phyloP scores from a whole-genome alignment of 805 yeast genomes.

The Tetrapisispora namnaoensis region DNA sequence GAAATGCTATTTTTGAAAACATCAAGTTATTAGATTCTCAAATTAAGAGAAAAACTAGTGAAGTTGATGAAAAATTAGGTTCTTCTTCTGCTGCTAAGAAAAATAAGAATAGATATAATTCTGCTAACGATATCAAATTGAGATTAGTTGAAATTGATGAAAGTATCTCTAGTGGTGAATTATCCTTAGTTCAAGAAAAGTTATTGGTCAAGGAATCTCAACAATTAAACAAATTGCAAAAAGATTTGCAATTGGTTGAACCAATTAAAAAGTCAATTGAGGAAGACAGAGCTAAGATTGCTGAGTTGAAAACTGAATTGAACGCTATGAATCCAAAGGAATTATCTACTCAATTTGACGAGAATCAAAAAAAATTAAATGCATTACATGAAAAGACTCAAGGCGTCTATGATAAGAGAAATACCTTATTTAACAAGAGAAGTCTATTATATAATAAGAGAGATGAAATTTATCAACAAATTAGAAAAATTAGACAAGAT shows the following conservation, averaged over 20 bases:
- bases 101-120: conserved; percentile 39
- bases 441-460: conserved; percentile 54
- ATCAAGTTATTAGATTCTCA: conserved; percentile 59
- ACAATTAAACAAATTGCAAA: conserved; percentile 66
- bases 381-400: conserved; percentile 52
- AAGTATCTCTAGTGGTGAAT: conserved; percentile 63
- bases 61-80: conserved; percentile 45
- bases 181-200: conserved; percentile 88
- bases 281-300: conserved; percentile 63
- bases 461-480: conserved; percentile 55
- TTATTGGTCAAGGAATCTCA: conserved; percentile 76
- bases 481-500: conserved; percentile 61
- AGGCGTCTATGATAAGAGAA: conserved; percentile 55
- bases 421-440: conserved; percentile 54
- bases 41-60: conserved; percentile 65
- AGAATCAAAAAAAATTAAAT: conserved; percentile 59
- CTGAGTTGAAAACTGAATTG: conserved; percentile 61
- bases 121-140: conserved; percentile 57
- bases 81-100: conserved; percentile 24
- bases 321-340: conserved; percentile 49
- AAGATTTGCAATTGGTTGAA: conserved; percentile 65
- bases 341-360: conserved; percentile 57
- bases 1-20: conserved; percentile 46
- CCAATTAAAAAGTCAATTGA: conserved; percentile 73
- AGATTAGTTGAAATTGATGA: conserved; percentile 60